Evolutionary conservation across 164 flowering plant genomes (phyloP).

Genomic region (Amborella trichopoda): DNA sequence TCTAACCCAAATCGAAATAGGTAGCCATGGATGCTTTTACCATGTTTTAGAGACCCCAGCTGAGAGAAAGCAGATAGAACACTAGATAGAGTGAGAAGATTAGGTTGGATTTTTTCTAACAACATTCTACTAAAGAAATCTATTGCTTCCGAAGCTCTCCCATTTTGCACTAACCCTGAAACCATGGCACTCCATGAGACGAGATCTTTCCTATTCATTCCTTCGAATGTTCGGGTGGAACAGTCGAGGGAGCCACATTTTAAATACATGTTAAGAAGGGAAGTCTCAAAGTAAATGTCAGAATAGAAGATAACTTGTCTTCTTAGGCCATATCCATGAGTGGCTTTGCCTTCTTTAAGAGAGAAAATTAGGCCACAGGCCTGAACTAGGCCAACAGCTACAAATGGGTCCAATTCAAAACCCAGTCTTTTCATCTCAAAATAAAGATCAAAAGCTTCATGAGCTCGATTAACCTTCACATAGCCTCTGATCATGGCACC

Average conservation of each 20-base stretch:
- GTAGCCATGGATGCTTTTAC: slow-evolving; percentile 12
- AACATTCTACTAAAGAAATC: slow-evolving; percentile 9
- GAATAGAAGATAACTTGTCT: background rate
- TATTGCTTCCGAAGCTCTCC: slow-evolving; percentile 7
- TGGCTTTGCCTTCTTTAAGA: slow-evolving; percentile 7
- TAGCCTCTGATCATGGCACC: slow-evolving; percentile 12
- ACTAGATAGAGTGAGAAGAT: slow-evolving; percentile 12
- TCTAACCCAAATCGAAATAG: slow-evolving; percentile 8
- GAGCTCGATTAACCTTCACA: slow-evolving; percentile 7
- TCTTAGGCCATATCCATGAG: slow-evolving; percentile 16
- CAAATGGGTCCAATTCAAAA: slow-evolving; percentile 7
- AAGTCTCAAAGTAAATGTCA: slow-evolving; percentile 7
- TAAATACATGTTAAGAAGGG: slow-evolving; percentile 11
- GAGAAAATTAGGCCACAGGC: slow-evolving; percentile 11
- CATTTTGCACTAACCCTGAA: slow-evolving; percentile 10
- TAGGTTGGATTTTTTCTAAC: slow-evolving; percentile 4
- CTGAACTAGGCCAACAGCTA: slow-evolving; percentile 5
- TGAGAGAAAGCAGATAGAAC: slow-evolving; percentile 12
- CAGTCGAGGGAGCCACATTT: slow-evolving; percentile 3
- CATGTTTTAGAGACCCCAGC: slow-evolving; percentile 9
- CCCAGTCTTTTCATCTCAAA: slow-evolving; percentile 4
- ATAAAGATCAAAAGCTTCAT: slow-evolving; percentile 11
- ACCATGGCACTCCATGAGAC: slow-evolving; percentile 14
- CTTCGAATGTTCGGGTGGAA: slow-evolving; percentile 7
- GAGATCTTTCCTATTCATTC: slow-evolving; percentile 10